Evolutionary conservation across 768 basidiomycete species (phyloP).

Genomic region (Macrocybe gigantea): DNA sequence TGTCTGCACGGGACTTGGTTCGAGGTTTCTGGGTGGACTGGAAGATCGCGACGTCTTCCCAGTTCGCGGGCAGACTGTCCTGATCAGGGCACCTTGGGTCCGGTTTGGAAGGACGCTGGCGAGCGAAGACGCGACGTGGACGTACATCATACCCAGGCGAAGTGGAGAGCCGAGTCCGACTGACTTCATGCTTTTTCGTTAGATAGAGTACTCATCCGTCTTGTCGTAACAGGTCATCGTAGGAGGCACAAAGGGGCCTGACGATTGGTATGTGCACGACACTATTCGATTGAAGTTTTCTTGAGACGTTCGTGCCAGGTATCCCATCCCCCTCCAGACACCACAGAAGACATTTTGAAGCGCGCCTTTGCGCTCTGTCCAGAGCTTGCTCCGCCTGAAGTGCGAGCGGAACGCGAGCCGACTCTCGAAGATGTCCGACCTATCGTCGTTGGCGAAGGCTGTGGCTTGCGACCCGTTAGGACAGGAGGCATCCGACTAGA

Average conservation of each 20-base stretch:
- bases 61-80: slow-evolving; percentile 78
- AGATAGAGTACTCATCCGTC: not conserved
- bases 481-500: slow-evolving; percentile 66
- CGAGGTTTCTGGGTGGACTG: slow-evolving; percentile 72
- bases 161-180: slow-evolving; percentile 42
- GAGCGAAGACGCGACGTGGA: slow-evolving; percentile 34
- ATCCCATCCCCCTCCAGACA: slow-evolving; percentile 57
- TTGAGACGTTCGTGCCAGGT: slow-evolving; percentile 31
- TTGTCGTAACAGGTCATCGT: slow-evolving; percentile 37
- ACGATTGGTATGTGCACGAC: slow-evolving; percentile 52
- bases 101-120: slow-evolving; percentile 47
- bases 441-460: slow-evolving; percentile 44
- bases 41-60: slow-evolving; percentile 74
- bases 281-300: not conserved
- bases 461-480: slow-evolving; percentile 61
- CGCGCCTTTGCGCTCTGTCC: slow-evolving; percentile 46
- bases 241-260: slow-evolving; percentile 49
- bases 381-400: slow-evolving; percentile 50
- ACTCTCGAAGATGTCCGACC: slow-evolving; percentile 43
- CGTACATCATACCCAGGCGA: slow-evolving; percentile 62
- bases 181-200: not conserved
- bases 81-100: slow-evolving; percentile 66
- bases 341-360: slow-evolving; percentile 51
- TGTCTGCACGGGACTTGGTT: slow-evolving; percentile 72
- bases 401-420: slow-evolving; percentile 38